Base-by-base conservation (phyloP, 1,284 basidiomycete species). In the Peniophora sp. region DNA sequence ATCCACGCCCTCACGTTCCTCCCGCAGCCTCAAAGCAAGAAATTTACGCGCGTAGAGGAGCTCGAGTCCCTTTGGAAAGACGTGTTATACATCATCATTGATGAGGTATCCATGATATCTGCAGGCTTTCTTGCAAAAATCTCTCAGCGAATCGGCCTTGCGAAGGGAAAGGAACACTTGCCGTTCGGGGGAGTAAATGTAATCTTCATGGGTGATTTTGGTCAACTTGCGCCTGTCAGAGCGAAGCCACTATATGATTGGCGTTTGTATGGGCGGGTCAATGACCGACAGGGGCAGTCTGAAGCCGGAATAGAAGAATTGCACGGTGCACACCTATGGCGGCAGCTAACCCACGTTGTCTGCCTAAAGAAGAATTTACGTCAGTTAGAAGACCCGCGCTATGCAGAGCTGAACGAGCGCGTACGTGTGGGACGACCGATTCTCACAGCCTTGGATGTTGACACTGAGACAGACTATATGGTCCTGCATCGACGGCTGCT, bases 131-230 rank as follows among this genome's bases (percentile, higher is more conserved):
- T 50, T 17, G n/a, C 38, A 5, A 22, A 44, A 22, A 16, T 50
- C 3, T 44, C 19, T 11, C 23, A n/a, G 22, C 38, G 38, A 43
- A 12, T 50, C 3, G n/a, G 19, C 8, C 16, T 25, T 16, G 48
- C 48, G 1, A 17, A 24, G 9, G 27, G 27, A 19, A 19, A 5
- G 23, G 8, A 27, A 9, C 38, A 44, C 14, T 8, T 16, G 12
- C 52, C 53, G 1, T 57, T 55, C 19, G 56, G 56, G 3, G 56
- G 53, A 1, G 50, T 57, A 0, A 55, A 57, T 45, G 35, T 57
- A 12, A 55, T 57, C 14, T 53, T 55, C 44, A 50, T 45, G 1
- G 56, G 56, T 1, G 56, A 57, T 38, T 57, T 57, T 25, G 56
- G 56, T 0, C 56, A 56, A 46, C 27, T 56, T 8, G 19, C 25